These are phyloP conservation scores for Porphyrellus sp. DNA, from an alignment of 1,284 basidiomycete genomes.

Conservation along the genomic window DNA sequence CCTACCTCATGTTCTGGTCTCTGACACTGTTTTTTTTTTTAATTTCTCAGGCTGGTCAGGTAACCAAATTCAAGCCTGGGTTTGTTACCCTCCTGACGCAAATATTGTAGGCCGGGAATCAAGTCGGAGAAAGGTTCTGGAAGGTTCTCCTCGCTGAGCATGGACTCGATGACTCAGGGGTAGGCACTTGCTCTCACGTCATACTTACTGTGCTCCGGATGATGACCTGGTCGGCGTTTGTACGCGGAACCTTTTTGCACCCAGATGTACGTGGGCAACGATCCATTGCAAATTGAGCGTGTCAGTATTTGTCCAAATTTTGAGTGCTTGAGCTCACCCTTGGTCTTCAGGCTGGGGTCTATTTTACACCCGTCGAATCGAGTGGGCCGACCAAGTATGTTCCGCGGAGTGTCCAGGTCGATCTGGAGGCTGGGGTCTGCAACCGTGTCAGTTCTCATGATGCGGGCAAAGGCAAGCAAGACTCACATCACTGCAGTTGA, in stretches of 20 bases:
- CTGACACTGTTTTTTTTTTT: constrained; percentile 7
- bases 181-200: constrained; percentile 36
- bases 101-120: constrained; percentile 58
- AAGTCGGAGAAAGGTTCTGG: constrained; percentile 80
- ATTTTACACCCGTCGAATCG: constrained; percentile 63
- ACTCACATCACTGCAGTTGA: constrained; percentile 44
- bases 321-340: neutral
- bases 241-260: constrained; percentile 9
- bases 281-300: constrained; percentile 46
- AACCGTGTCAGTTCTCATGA: constrained; percentile 56
- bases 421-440: constrained; percentile 89
- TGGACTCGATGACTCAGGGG: constrained; percentile 68
- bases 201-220: constrained; percentile 26
- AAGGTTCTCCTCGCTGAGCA: constrained; percentile 77
- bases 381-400: constrained; percentile 67
- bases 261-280: constrained; percentile 48
- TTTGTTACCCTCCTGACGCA: constrained; percentile 16
- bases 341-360: constrained; percentile 60
- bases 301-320: constrained; percentile 29
- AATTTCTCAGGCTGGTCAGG: constrained; percentile 63
- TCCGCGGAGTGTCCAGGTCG: constrained; percentile 90
- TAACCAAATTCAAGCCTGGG: constrained; percentile 28
- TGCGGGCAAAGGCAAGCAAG: neutral
- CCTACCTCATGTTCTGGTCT: neutral
- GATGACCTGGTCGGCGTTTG: constrained; percentile 18